A percentile compares a stretch with the other conserved stretches of the same genome.
Conservation (phyloP, 768 basidiomycete genomes). For the Panus rudis region DNA sequence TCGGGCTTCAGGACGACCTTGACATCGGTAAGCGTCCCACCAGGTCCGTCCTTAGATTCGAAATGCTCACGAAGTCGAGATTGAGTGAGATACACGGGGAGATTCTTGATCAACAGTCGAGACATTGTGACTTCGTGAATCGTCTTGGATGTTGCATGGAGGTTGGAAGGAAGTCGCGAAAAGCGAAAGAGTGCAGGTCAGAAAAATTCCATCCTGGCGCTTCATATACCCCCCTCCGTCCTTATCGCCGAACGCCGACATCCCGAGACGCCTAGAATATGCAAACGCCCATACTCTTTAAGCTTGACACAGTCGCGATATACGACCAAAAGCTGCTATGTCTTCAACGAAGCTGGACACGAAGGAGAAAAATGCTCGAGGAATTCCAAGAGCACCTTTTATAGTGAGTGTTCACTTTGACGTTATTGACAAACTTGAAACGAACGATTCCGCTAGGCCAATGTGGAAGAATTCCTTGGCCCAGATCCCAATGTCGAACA, state of each 20-base stretch:
- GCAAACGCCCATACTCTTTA: no score
- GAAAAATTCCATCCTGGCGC: no score
- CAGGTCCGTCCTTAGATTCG: slow-evolving; percentile 49
- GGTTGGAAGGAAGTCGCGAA: no score
- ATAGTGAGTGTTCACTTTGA: slow-evolving; percentile 53
- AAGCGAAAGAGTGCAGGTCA: no score
- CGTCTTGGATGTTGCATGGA: slow-evolving; percentile 3
- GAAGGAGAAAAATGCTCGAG: slow-evolving; percentile 70
- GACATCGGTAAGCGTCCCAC: slow-evolving; percentile 76
- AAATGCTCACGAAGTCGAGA: slow-evolving; percentile 64
- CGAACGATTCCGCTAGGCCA: slow-evolving; percentile 41
- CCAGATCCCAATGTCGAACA: slow-evolving; percentile 72
- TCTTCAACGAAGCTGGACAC: no score
- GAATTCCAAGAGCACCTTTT: slow-evolving; percentile 94
- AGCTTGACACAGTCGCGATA: no score
- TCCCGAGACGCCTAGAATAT: no score
- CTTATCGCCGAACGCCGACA: no score
- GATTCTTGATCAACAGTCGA: slow-evolving; percentile 76
- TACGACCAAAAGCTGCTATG: no score
- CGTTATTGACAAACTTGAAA: slow-evolving; percentile 2
- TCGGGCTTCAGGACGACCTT: slow-evolving; percentile 72
- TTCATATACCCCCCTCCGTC: no score
- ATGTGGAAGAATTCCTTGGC: slow-evolving; percentile 83
- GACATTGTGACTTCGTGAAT: slow-evolving; percentile 56
- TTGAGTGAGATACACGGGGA: slow-evolving; percentile 64